Conservation (phyloP, 2,329 filamentous ascomycete species). For the Colletotrichum cordylinicola region DNA sequence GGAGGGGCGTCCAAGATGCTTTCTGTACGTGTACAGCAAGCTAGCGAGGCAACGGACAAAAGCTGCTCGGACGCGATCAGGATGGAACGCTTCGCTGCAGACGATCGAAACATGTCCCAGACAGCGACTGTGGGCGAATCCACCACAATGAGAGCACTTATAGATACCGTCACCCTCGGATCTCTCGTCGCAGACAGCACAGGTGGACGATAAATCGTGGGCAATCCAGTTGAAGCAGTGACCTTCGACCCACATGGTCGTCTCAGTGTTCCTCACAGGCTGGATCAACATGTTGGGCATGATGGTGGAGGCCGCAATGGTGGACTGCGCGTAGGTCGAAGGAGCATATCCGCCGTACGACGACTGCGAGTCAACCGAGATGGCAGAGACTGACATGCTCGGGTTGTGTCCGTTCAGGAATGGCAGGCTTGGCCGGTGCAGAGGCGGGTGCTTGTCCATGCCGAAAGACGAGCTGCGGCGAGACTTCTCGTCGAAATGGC, state of each 20-base stretch:
- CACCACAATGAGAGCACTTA: slow-evolving; percentile 71
- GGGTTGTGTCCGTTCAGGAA: slow-evolving; percentile 72
- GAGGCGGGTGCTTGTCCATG: slow-evolving; percentile 71
- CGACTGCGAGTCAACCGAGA: slow-evolving; percentile 69
- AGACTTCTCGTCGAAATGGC: slow-evolving; percentile 84
- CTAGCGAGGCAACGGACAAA: slow-evolving; percentile 72
- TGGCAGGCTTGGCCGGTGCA: slow-evolving; percentile 74
- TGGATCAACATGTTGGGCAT: slow-evolving; percentile 87
- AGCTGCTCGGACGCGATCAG: slow-evolving; percentile 66
- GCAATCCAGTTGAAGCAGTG: slow-evolving; percentile 76
- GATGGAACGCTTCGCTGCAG: slow-evolving; percentile 66
- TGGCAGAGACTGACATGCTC: slow-evolving; percentile 64
- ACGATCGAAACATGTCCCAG: slow-evolving; percentile 68
- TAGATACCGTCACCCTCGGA: slow-evolving; percentile 77
- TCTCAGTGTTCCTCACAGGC: slow-evolving; percentile 79
- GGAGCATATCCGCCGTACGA: slow-evolving; percentile 81
- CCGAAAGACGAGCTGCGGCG: slow-evolving; percentile 93
- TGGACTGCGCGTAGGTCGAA: slow-evolving; percentile 86
- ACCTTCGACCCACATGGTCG: slow-evolving; percentile 83
- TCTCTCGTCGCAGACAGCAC: slow-evolving; percentile 79
- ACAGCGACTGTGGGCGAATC: slow-evolving; percentile 63
- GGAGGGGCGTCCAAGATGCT: slow-evolving; percentile 63
- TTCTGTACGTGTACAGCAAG: slow-evolving; percentile 70
- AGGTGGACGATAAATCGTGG: slow-evolving; percentile 65
- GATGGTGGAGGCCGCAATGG: slow-evolving; percentile 81